A percentile compares a stretch with the other conserved stretches of the same genome.
Evolutionary conservation across 1,139 yeast species (phyloP).

Genomic region (Schwanniomyces etchellsii): DNA sequence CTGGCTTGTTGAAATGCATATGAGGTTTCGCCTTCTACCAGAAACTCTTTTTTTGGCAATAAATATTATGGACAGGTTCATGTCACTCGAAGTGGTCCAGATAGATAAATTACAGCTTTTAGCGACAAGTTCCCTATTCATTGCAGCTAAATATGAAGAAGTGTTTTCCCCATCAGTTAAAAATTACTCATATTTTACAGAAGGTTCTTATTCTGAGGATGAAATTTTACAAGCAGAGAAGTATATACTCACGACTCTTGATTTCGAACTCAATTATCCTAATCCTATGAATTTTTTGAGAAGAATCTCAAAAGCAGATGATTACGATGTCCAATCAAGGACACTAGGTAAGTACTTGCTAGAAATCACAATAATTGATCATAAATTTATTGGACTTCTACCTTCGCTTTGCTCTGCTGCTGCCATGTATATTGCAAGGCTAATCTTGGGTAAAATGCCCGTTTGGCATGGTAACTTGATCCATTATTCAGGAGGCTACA

Average conservation of each 20-base stretch:
- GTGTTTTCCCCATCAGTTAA: conserved; percentile 86
- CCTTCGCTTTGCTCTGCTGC: conserved; percentile 90
- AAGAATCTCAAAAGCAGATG: conserved; percentile 91
- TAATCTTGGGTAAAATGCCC: conserved; percentile 65
- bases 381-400: conserved; percentile 67
- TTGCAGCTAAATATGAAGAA: conserved; percentile 95
- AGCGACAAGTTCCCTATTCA: conserved; percentile 85
- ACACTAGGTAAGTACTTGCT: conserved; percentile 86
- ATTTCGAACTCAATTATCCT: conserved; percentile 81
- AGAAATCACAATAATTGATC: conserved; percentile 78
- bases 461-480: conserved; percentile 79
- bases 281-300: conserved; percentile 93
- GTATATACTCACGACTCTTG: conserved; percentile 67
- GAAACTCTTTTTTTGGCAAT: conserved; percentile 88
- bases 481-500: conserved; percentile 91
- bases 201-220: conserved; percentile 76
- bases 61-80: conserved; percentile 86
- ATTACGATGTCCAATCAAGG: conserved; percentile 87
- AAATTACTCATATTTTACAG: conserved; percentile 85
- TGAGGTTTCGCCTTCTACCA: conserved; percentile 79
- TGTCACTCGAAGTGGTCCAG: conserved; percentile 74
- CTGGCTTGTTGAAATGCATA: conserved; percentile 93
- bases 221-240: conserved; percentile 87
- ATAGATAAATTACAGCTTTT: conserved; percentile 81
- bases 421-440: conserved; percentile 83